Evolutionary conservation across 2,329 filamentous ascomycete species (phyloP).

Genomic region (Fusarium neocosmosporiellum): DNA sequence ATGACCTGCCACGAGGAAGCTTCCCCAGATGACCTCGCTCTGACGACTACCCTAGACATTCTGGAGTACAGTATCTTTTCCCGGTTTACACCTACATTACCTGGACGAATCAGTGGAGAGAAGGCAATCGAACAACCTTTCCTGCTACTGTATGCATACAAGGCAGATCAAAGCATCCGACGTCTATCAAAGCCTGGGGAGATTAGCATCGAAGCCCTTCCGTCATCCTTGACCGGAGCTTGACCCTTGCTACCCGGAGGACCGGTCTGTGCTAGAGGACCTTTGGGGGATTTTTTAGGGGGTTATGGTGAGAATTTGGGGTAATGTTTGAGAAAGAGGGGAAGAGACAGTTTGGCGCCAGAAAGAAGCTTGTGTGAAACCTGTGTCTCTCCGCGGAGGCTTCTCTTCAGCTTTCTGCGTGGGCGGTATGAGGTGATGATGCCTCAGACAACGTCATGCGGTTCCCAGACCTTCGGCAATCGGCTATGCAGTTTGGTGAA

Average conservation of each 20-base stretch:
- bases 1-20: slow-evolving; percentile 15
- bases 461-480: slow-evolving; percentile 23
- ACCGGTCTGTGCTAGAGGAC: background rate
- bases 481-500: slow-evolving; percentile 32
- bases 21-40: slow-evolving; percentile 21
- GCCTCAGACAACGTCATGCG: slow-evolving; percentile 25
- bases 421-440: slow-evolving; percentile 30
- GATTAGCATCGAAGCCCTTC: background rate
- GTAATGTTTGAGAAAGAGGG: background rate
- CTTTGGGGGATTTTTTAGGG: background rate
- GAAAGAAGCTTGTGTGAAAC: slow-evolving; percentile 12
- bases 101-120: slow-evolving; percentile 20
- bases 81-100: slow-evolving; percentile 8
- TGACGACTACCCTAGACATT: slow-evolving; percentile 28
- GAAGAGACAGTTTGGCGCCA: background rate
- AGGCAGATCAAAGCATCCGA: slow-evolving; percentile 14
- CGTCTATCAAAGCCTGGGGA: background rate
- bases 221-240: background rate
- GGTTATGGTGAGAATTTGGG: background rate
- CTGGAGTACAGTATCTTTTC: background rate
- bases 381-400: slow-evolving; percentile 10
- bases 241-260: background rate
- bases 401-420: background rate
- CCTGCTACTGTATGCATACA: slow-evolving; percentile 21
- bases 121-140: slow-evolving; percentile 13